Conservation (phyloP, 176 grass and related monocot species). For the Microstegium vimineum region DNA sequence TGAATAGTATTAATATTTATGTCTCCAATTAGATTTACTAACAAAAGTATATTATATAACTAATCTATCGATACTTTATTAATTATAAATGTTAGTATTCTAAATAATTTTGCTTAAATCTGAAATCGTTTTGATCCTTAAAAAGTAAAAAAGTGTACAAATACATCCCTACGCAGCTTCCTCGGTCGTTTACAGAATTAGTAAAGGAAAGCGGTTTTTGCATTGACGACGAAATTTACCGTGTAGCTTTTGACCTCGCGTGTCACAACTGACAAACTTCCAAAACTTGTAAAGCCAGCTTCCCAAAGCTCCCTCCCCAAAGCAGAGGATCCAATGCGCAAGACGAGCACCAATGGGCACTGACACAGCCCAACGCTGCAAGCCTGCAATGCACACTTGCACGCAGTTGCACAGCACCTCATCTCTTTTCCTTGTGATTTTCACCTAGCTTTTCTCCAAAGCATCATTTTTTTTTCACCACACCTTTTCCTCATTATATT, state of each 20-base stretch:
- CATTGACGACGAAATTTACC: background rate
- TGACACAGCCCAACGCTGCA: background rate
- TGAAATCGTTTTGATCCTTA: background rate
- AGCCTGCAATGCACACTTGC: background rate
- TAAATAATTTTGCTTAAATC: background rate
- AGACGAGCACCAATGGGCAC: background rate
- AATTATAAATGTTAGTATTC: no score
- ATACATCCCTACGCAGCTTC: no score
- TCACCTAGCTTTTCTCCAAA: background rate
- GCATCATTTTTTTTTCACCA: background rate
- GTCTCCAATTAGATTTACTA: no score
- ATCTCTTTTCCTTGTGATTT: constrained; percentile 17
- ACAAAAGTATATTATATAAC: no score
- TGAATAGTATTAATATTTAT: no score
- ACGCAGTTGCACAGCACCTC: background rate
- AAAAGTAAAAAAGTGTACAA: background rate
- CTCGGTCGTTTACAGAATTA: background rate
- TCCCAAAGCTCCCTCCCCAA: background rate
- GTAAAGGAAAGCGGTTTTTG: no score
- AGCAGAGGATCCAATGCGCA: constrained; percentile 25
- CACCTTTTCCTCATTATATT: background rate
- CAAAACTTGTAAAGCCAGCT: background rate
- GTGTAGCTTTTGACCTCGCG: background rate
- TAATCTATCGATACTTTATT: no score
- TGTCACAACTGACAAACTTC: background rate